Evolutionary conservation across 176 grass and related monocot species (phyloP).

Genomic region (Oryza punctata): DNA sequence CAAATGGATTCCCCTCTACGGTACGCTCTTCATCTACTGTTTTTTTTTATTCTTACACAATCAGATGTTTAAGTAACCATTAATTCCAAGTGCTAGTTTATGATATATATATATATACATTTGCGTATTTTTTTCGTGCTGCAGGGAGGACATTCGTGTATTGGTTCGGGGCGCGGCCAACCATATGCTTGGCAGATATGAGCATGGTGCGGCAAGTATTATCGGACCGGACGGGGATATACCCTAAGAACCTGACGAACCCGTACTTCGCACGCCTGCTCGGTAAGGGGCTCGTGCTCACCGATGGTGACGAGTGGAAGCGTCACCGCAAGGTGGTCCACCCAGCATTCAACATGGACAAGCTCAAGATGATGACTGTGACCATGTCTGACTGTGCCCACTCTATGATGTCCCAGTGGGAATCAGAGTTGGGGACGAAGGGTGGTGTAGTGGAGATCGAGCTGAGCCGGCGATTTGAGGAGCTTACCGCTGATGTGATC

Average conservation of each 20-base stretch:
- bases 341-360: constrained; percentile 64
- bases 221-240: constrained; percentile 41
- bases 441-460: constrained; percentile 34
- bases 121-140: background rate
- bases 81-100: no score
- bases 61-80: no score
- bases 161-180: constrained; percentile 53
- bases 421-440: background rate
- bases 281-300: constrained; percentile 55
- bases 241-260: constrained; percentile 35
- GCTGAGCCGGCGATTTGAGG: constrained; percentile 32
- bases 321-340: constrained; percentile 64
- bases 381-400: constrained; percentile 49
- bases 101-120: no score
- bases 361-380: constrained; percentile 73
- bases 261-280: constrained; percentile 38
- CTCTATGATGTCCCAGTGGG: constrained; percentile 60
- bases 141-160: constrained; percentile 55
- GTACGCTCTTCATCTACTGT: background rate
- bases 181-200: constrained; percentile 51
- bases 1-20: constrained; percentile 56
- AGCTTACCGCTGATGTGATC: constrained; percentile 49
- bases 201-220: constrained; percentile 48
- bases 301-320: constrained; percentile 63
- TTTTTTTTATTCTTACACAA: no score